phyloP scores from a whole-genome alignment of 352 stramenopile genomes.

The Phytophthora citrophthora region DNA sequence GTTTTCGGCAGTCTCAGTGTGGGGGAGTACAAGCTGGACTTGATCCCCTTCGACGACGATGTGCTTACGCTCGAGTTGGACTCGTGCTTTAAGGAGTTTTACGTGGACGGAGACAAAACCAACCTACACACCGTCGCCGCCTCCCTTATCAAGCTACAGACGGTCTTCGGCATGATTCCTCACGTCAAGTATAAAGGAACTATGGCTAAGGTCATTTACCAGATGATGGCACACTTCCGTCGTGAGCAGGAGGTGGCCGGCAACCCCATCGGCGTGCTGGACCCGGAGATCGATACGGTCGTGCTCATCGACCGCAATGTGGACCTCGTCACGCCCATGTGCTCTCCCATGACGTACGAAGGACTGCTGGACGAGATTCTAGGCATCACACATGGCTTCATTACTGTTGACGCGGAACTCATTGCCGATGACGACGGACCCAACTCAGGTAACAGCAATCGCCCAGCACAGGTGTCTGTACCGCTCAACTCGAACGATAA shows the following conservation, averaged over 20 bases:
- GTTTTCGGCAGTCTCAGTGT: conserved; percentile 90
- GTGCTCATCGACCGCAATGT: conserved; percentile 95
- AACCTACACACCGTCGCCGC: conserved; percentile 87
- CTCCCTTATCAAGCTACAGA: conserved; percentile 94
- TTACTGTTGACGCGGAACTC: conserved; percentile 79
- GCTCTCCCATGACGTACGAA: conserved; percentile 97
- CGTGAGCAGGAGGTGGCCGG: conserved; percentile 90
- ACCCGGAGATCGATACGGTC: conserved; percentile 93
- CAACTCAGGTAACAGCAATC: conserved; percentile 32
- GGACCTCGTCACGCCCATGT: conserved; percentile 96
- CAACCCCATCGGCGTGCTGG: conserved; percentile 76
- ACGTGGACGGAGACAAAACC: conserved; percentile 91
- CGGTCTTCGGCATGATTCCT: conserved; percentile 92
- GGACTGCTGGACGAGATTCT: conserved; percentile 96
- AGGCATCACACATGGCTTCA: conserved; percentile 93
- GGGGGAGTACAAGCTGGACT: conserved; percentile 92
- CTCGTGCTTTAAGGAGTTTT: conserved; percentile 85
- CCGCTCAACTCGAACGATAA: conserved; percentile 96
- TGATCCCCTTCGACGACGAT: conserved; percentile 96
- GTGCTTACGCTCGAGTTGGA: conserved; percentile 94
- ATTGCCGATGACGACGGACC: conserved; percentile 73
- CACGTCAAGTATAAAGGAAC: conserved; percentile 95
- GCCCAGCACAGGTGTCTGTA: conserved; percentile 87
- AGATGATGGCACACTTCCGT: conserved; percentile 92
- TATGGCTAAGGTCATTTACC: conserved; percentile 91